A percentile compares a stretch with the other conserved stretches of the same genome.
Conservation (phyloP, 352 stramenopile species). For the Globisporangium carolinianum region DNA sequence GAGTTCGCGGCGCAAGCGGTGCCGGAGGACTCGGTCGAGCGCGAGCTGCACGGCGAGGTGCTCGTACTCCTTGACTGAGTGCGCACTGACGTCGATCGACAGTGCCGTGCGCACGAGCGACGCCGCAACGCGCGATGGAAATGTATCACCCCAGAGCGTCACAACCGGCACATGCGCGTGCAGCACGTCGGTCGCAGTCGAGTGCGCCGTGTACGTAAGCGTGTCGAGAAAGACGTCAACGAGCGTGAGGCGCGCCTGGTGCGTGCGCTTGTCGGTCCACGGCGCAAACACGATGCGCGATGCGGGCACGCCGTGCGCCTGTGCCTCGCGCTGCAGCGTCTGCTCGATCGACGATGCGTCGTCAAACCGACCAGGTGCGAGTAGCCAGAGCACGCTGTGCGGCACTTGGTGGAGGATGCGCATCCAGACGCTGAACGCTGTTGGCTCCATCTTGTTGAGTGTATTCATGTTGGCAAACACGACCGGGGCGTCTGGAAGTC, state of each 20-base stretch:
- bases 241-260: conserved; percentile 72
- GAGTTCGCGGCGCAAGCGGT: conserved; percentile 23
- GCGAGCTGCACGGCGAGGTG: conserved; percentile 48
- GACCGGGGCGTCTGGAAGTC: conserved; percentile 22
- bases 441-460: conserved; percentile 91
- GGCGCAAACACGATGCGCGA: conserved; percentile 64
- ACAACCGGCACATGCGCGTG: conserved; percentile 87
- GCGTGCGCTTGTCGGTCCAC: conserved; percentile 47
- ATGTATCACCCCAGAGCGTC: conserved; percentile 71
- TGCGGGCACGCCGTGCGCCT: conserved; percentile 50
- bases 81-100: conserved; percentile 23
- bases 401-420: conserved; percentile 81
- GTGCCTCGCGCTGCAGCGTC: conserved; percentile 52
- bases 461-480: conserved; percentile 93
- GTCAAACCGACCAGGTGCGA: conserved; percentile 29
- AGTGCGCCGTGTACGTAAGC: conserved; percentile 94
- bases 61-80: conserved; percentile 71
- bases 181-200: conserved; percentile 88
- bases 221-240: conserved; percentile 95
- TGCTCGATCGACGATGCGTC: conserved; percentile 19
- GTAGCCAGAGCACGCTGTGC: conserved; percentile 82
- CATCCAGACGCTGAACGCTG: conserved; percentile 87
- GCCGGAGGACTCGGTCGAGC: conserved; percentile 11
- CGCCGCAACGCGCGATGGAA: conserved; percentile 64
- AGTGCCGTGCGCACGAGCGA: conserved; percentile 44